Percentiles rank a stretch among this genome's conserved stretches.
Evolutionary conservation across 2,329 filamentous ascomycete genomes (phyloP).

Genomic region (Chaetomium globosum): DNA sequence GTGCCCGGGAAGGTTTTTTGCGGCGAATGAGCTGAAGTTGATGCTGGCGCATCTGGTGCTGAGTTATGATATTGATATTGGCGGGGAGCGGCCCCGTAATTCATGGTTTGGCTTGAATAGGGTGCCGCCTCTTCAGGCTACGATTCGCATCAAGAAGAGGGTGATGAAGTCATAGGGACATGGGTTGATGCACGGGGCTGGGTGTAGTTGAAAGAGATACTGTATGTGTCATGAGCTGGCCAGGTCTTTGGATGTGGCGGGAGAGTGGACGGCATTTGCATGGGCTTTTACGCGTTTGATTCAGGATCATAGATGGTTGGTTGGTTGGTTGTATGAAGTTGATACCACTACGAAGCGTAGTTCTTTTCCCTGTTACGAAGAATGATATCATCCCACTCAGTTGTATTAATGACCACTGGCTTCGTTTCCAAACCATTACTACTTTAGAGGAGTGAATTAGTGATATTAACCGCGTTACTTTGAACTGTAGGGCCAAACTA

Average conservation of each 20-base stretch:
- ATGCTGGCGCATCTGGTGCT: slow-evolving; percentile 34
- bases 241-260: neutral
- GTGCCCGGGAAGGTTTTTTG: slow-evolving; percentile 48
- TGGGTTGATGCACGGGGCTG: neutral
- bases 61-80: slow-evolving; percentile 29
- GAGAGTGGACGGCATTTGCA: neutral
- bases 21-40: slow-evolving; percentile 44
- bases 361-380: neutral
- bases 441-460: neutral
- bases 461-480: neutral
- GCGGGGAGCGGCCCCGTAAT: slow-evolving; percentile 22
- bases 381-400: neutral
- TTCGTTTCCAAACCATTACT: neutral
- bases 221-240: neutral
- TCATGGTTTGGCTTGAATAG: slow-evolving; percentile 28
- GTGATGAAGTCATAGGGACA: neutral
- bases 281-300: neutral
- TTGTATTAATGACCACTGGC: neutral
- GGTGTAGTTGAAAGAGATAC: neutral
- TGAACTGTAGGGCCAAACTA: too few species aligned
- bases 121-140: slow-evolving; percentile 31
- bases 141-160: slow-evolving; percentile 23
- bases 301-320: neutral
- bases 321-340: neutral
- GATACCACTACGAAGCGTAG: neutral